Evolutionary conservation across 1,284 basidiomycete species (phyloP), one percentile per base, ranked within the genome.

Genomic region (Kalmanozyma brasiliensis): DNA sequence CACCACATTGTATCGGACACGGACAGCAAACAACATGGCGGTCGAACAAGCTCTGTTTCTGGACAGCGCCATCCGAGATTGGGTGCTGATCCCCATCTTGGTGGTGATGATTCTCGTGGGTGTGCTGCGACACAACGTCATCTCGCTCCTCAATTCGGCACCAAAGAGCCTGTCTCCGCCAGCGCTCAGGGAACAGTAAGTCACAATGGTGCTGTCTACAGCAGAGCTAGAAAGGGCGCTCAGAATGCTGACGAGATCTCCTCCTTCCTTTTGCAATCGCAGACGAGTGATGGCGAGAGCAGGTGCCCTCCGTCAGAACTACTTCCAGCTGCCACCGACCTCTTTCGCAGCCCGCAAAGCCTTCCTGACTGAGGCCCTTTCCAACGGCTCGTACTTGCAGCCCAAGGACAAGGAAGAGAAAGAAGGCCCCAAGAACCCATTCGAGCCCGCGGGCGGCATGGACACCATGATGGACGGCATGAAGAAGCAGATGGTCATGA

Each of bases 401-500:
- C 69, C 70, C 19, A 73, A 75, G 42, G 41, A 57, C 23, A 51
- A 76, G 47, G 68, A 76, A 16, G 67, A 76, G 24, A 60, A 60
- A 17, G 74, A 77, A 33, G 55, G 91, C 0, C 78, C 84, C 17
- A 71, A 68, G 33, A 87, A 86, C 73, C 87, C 87, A 2, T 87
- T 98, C 77, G 87, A 87, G 6, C 94, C 98, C 84, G 92, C 93
- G 7, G 88, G 87, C 34, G 89, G 90, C 45, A 97, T 98, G 94
- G 96, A 98, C 66, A 90, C 90, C 24, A 96, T 98, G 93, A 96
- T 98, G 94, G 88, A 94, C 26, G 92, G 92, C 47, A 92, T 98
- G 91, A 98, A 98, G 86, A 96, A 95, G 47, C 95, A 98, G 84
- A 94, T 94, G 86, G 94, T 98, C 51, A 81, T 81, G 78, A 82